Percentiles rank a stretch among this genome's conserved stretches.
These are phyloP conservation scores for Alternaria arbusti DNA, from an alignment of 2,329 filamentous ascomycete genomes.

Conservation along the genomic window DNA sequence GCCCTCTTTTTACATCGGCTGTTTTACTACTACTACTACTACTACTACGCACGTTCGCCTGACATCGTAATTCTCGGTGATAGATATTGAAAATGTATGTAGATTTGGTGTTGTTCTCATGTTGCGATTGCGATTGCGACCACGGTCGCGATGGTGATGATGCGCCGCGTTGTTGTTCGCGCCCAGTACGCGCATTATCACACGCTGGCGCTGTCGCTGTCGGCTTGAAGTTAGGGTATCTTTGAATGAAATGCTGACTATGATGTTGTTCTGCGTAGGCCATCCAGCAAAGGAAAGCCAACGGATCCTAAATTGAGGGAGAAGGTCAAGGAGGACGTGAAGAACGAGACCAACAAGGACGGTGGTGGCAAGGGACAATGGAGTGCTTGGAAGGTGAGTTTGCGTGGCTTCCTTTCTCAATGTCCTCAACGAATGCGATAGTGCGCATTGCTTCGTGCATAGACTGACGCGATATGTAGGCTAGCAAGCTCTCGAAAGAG, in stretches of 20 bases:
- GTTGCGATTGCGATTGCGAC: neutral
- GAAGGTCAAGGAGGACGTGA: constrained; percentile 55
- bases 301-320: constrained; percentile 55
- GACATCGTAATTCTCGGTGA: no score
- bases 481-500: constrained; percentile 52
- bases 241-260: neutral
- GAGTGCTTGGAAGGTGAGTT: constrained; percentile 55
- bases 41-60: no score
- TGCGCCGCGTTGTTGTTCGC: neutral
- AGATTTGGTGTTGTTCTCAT: no score
- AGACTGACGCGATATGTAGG: constrained; percentile 28
- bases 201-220: no score
- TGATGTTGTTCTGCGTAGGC: constrained; percentile 16
- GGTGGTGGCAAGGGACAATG: constrained; percentile 55
- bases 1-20: no score
- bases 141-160: neutral
- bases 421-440: neutral
- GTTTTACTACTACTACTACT: no score
- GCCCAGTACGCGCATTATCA: neutral
- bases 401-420: neutral
- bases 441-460: neutral
- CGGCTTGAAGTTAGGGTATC: neutral
- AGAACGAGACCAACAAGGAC: constrained; percentile 54
- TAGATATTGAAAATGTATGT: no score
- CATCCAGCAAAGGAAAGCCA: constrained; percentile 54